Conservation (phyloP, 495 filamentous ascomycete genomes). For the Annulohypoxylon moriforme region DNA sequence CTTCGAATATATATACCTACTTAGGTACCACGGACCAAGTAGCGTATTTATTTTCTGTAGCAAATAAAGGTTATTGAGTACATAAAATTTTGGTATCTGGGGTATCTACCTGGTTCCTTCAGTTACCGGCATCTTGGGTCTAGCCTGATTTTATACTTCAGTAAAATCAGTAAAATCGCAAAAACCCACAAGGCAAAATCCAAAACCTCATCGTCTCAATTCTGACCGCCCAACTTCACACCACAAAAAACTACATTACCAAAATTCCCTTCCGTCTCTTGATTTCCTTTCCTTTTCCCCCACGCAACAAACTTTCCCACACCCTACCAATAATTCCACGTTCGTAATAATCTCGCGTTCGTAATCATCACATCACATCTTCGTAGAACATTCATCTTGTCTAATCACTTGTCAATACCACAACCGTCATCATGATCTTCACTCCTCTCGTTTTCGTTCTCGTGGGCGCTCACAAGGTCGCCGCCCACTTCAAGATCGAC, state of each 20-base stretch:
- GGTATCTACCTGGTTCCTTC: background rate
- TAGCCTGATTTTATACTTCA: background rate
- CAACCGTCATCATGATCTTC: slow-evolving; percentile 47
- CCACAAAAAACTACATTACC: background rate
- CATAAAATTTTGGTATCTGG: too few relatives aligned
- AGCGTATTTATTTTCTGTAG: background rate
- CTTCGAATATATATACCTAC: too few relatives aligned
- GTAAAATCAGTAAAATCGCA: background rate
- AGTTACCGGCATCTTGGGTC: background rate
- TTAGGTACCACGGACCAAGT: too few relatives aligned
- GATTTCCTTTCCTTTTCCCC: background rate
- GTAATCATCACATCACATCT: background rate
- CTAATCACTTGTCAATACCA: background rate
- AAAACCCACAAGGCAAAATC: background rate
- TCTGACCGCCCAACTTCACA: background rate
- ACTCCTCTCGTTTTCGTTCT: slow-evolving; percentile 42
- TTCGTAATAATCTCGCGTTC: too few relatives aligned
- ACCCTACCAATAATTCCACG: background rate
- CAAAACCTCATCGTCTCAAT: background rate
- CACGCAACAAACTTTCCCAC: too few relatives aligned
- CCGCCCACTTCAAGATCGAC: slow-evolving; percentile 68
- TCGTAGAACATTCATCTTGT: background rate
- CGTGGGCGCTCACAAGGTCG: slow-evolving; percentile 50
- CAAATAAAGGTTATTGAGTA: background rate
- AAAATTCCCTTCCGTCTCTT: slow-evolving; percentile 2